These are phyloP conservation scores for Aspergillus campestris DNA, from an alignment of 495 filamentous ascomycete genomes.

Conservation along the genomic window DNA sequence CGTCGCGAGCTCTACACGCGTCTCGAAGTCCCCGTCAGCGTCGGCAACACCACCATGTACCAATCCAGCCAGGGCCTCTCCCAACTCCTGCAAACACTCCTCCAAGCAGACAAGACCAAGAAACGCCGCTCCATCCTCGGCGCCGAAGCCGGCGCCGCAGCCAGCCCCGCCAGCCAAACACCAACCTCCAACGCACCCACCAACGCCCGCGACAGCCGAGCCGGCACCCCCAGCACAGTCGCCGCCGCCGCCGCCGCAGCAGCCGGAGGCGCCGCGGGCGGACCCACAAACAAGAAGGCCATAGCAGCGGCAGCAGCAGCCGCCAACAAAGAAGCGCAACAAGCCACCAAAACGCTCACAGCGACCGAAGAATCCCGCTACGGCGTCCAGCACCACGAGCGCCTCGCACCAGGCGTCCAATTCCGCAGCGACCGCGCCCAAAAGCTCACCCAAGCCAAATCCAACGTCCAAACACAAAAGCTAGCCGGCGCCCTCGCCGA, in stretches of 20 bases:
- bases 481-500: constrained; percentile 71
- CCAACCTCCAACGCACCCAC: constrained; percentile 38
- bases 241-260: constrained; percentile 17
- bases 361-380: constrained; percentile 67
- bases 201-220: constrained; percentile 24
- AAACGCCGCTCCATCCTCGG: constrained; percentile 63
- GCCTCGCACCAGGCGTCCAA: constrained; percentile 59
- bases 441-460: constrained; percentile 77
- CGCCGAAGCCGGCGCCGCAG: constrained; percentile 37
- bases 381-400: constrained; percentile 80
- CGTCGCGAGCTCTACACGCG: constrained; percentile 84
- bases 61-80: constrained; percentile 70
- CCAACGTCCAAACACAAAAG: constrained; percentile 68
- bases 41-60: constrained; percentile 60
- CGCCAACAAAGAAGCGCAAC: constrained; percentile 31
- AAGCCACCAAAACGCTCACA: constrained; percentile 58
- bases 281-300: constrained; percentile 49
- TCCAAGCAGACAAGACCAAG: constrained; percentile 75
- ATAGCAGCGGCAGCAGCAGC: constrained; percentile 23
- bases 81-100: constrained; percentile 68
- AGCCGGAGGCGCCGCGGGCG: constrained; percentile 14
- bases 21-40: constrained; percentile 68
- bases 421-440: constrained; percentile 81
- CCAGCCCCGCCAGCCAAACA: constrained; percentile 43
- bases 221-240: constrained; percentile 30